Evolutionary conservation across 495 filamentous ascomycete genomes (phyloP).

Genomic region (Neurospora intermedia): DNA sequence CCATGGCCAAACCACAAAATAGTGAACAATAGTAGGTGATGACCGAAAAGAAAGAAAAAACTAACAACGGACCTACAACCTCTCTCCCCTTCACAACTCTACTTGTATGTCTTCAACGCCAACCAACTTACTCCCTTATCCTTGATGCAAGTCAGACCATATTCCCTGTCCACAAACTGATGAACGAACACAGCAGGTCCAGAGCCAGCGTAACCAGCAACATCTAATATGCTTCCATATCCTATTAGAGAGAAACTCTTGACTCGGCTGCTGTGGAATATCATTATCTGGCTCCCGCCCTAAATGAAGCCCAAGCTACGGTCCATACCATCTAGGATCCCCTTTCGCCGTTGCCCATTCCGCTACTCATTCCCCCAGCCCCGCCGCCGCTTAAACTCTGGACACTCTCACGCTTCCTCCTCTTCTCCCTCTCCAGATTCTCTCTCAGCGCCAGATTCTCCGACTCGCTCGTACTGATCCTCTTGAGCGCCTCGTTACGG

Average conservation of each 20-base stretch:
- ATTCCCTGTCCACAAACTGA: neutral
- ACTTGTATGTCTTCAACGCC: neutral
- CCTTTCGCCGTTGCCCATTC: neutral
- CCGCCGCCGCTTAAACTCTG: neutral
- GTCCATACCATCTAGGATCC: neutral
- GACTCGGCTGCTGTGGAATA: too few relatives aligned
- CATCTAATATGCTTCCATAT: neutral
- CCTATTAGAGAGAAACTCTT: neutral
- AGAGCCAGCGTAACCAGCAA: neutral
- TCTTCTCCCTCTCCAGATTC: conserved; percentile 49
- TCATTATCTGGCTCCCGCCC: neutral
- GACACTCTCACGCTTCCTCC: conserved; percentile 6
- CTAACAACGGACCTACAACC: neutral
- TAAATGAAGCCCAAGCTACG: neutral
- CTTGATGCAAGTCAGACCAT: neutral
- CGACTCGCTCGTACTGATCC: conserved; percentile 70
- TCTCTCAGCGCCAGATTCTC: conserved; percentile 65
- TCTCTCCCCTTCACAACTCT: neutral
- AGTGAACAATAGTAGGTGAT: neutral
- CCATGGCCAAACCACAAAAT: neutral
- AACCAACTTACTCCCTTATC: neutral
- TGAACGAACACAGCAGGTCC: neutral
- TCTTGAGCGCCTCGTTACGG: conserved; percentile 67
- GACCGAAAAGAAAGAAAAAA: neutral
- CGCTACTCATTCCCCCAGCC: neutral